Evolutionary conservation across 768 basidiomycete genomes (phyloP).

Genomic region (Xerocomus brunneocitrinus): DNA sequence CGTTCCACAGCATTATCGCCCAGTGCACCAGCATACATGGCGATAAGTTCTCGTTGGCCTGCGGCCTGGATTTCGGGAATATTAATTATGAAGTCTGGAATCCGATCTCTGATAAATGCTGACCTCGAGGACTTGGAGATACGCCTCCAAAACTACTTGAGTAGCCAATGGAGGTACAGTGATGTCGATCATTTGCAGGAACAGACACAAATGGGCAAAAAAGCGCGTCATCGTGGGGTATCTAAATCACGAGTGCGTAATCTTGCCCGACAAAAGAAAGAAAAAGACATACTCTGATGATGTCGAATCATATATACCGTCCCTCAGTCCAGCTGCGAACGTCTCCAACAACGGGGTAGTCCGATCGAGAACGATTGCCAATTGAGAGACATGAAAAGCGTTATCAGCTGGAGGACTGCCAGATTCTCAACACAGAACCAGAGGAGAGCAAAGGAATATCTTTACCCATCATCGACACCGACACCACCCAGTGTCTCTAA

Average conservation of each 20-base stretch:
- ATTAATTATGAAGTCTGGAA: not conserved
- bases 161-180: constrained; percentile 68
- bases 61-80: constrained; percentile 43
- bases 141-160: constrained; percentile 82
- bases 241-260: constrained; percentile 32
- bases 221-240: constrained; percentile 78
- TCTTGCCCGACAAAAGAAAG: constrained; percentile 1
- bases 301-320: constrained; percentile 44
- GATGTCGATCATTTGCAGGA: constrained; percentile 76
- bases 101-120: constrained; percentile 8
- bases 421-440: constrained; percentile 1
- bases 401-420: constrained; percentile 59
- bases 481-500: constrained; percentile 57
- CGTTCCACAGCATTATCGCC: constrained; percentile 89
- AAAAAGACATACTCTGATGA: constrained; percentile 52
- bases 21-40: constrained; percentile 88
- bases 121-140: constrained; percentile 84
- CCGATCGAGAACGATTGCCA: constrained; percentile 71
- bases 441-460: constrained; percentile 11
- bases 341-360: constrained; percentile 64
- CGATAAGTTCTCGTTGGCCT: constrained; percentile 81
- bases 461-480: constrained; percentile 60
- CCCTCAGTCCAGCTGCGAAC: constrained; percentile 55
- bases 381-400: constrained; percentile 78
- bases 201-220: constrained; percentile 90